Evolutionary conservation across 2,329 filamentous ascomycete genomes (phyloP), one percentile per base, ranked within the genome.

Genomic region (Claviceps sp.): DNA sequence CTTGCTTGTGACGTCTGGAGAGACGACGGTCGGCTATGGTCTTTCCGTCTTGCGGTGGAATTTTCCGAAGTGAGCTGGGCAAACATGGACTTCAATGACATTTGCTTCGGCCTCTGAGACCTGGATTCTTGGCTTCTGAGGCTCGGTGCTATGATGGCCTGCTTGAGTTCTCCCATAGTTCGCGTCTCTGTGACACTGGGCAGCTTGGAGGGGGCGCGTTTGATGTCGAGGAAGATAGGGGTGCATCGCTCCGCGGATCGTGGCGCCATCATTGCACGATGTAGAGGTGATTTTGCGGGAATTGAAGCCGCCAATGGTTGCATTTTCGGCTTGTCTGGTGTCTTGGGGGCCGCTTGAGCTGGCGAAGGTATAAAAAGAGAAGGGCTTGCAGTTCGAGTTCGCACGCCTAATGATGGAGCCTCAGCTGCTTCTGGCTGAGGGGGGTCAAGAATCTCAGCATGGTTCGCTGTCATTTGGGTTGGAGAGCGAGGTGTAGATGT

Each of bases 221-320:
- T 34, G 48, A 44, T 36, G n/a, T 53, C 51, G 18, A 47, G 5
- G 18, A 53, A 55, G 8, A 53, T 49, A 3, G 53, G 53, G 5
- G 53, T 51, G 36, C 53, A 55, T n/a, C 53, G 51, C 22, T 51
- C 51, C 8, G 48, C 40, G 13, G 53, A 55, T 13, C 53, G 49
- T 4, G 51, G 53, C 13, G 53, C 48, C 40, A 48, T 51, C 5
- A 51, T 24, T 20, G 53, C 24, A 30, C 53, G 49, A 13, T 16
- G 18, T 2, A 20, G 24, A 30, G 45, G 24, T 14, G 38, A 44
- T 45, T 48, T 49, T 6, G 5, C 3, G 3, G 53, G 48, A 50
- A 48, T 44, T 1, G 20, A 41, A 9, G n/a, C 13, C n/a, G 41
- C 9, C 4, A 5, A 11, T 14, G n/a, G n/a, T 7, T 38, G 36